Evolutionary conservation across 805 yeast genomes (phyloP), one percentile per base, ranked within the genome.

Genomic region (Saturnispora kantuleensis): DNA sequence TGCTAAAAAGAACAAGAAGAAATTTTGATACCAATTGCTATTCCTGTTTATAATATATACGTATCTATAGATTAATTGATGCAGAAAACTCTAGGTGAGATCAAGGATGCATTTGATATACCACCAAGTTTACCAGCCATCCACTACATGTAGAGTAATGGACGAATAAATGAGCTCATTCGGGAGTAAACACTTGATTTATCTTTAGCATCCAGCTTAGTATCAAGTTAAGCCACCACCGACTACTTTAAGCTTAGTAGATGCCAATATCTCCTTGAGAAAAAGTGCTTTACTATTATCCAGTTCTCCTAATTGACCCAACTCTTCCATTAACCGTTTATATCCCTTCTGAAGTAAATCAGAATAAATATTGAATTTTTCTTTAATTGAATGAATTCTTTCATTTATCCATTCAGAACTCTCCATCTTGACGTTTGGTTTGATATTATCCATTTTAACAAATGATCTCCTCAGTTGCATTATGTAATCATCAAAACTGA

Each of bases 1-100:
- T 32, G 72, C 77, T 2, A 64, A 62, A 3, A 63, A 57, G 45
- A 31, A 50, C 26, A 48, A 50, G 6, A 30, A 32, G 12, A 42
- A 37, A 5, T 10, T 30, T 18, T 17, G 31, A 26, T 21, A 21
- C 26, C 26, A 21, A 2, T 21, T 21, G 26, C 26, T 21, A 21
- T 21, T 21, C 26, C 26, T 21, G 26, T 21, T 21, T 6, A 21
- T 21, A 21, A 21, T 21, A 21, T 21, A 21, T 7, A 21, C 26
- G 26, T 21, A 21, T 21, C 26, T 21, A 21, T 21, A 21, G 26
- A 21, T 21, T 21, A 21, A 21, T 21, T 21, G 5, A 21, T 21
- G 8, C 26, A 4, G 26, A 21, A 21, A 21, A 21, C 26, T 4
- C 26, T 6, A 21, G 8, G 26, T 21, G 26, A 21, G 26, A 21